Conservation (phyloP, 225 moss, liverwort and hornwort genomes). For the Marchantia polymorpha region DNA sequence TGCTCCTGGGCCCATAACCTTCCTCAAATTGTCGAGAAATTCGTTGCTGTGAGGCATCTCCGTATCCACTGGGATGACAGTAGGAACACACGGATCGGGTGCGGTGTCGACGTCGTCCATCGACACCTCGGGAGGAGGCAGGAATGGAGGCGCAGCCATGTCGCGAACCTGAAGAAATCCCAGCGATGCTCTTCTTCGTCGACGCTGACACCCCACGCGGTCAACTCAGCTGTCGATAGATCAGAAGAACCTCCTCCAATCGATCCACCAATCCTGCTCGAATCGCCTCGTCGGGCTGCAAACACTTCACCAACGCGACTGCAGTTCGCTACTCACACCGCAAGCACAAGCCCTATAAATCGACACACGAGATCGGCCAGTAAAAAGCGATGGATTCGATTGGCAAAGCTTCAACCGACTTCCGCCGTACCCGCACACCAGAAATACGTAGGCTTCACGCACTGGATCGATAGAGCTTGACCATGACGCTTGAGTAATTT, state of each 20-base stretch:
- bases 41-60: constrained; percentile 6
- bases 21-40: constrained; percentile 45
- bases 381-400: no score
- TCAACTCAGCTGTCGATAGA: neutral
- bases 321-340: no score
- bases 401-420: no score
- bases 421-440: no score
- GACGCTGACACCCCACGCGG: neutral
- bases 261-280: neutral
- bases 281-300: no score
- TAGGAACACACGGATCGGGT: neutral
- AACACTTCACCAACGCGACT: no score
- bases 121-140: constrained; percentile 25
- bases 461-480: no score
- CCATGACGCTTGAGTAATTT: no score
- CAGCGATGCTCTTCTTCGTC: neutral
- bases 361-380: no score
- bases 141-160: constrained; percentile 33
- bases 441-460: no score
- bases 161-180: neutral
- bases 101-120: neutral
- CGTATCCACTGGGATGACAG: neutral
- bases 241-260: neutral
- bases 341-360: no score
- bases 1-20: constrained; percentile 33